A percentile compares a stretch with the other conserved stretches of the same genome.
Evolutionary conservation across 306 rosid species (phyloP).

Genomic region (Cucumis hystrix): DNA sequence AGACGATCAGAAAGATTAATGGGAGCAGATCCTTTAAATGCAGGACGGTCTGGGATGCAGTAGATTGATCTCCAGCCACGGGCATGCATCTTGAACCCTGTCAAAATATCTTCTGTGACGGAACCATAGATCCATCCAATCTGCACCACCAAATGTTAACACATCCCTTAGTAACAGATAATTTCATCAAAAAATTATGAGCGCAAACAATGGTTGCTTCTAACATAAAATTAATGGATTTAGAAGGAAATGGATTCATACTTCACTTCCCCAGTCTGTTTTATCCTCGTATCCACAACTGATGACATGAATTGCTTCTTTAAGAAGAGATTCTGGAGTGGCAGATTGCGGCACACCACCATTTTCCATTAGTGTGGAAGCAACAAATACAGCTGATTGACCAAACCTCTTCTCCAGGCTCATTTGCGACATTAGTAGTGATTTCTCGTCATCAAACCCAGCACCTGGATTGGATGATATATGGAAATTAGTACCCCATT

Average conservation of each 20-base stretch:
- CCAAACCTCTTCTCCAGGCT: slow-evolving; percentile 97
- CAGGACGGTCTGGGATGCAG: slow-evolving; percentile 83
- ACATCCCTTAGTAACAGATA: background rate
- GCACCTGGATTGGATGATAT: slow-evolving; percentile 31
- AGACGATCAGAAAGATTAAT: slow-evolving; percentile 97
- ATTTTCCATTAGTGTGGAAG: slow-evolving; percentile 94
- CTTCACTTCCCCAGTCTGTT: slow-evolving; percentile 93
- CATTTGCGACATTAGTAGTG: slow-evolving; percentile 83
- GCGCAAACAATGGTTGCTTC: background rate
- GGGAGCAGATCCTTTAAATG: slow-evolving; percentile 98
- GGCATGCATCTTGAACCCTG: slow-evolving; percentile 98
- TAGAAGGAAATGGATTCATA: slow-evolving; percentile 9
- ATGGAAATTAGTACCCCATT: background rate
- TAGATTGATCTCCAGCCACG: slow-evolving; percentile 98
- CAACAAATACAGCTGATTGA: slow-evolving; percentile 87
- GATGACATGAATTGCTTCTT: slow-evolving; percentile 97
- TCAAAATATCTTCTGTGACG: slow-evolving; percentile 96
- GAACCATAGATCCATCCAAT: slow-evolving; percentile 99
- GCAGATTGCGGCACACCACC: slow-evolving; percentile 99
- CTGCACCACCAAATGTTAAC: slow-evolving; percentile 22
- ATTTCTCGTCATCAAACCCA: slow-evolving; percentile 93
- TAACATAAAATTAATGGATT: background rate
- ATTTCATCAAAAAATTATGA: background rate
- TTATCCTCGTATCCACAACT: slow-evolving; percentile 98
- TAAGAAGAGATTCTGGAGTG: slow-evolving; percentile 86